These are phyloP conservation scores for Trametes sp. DNA, from an alignment of 1,284 basidiomycete genomes.

Conservation along the genomic window DNA sequence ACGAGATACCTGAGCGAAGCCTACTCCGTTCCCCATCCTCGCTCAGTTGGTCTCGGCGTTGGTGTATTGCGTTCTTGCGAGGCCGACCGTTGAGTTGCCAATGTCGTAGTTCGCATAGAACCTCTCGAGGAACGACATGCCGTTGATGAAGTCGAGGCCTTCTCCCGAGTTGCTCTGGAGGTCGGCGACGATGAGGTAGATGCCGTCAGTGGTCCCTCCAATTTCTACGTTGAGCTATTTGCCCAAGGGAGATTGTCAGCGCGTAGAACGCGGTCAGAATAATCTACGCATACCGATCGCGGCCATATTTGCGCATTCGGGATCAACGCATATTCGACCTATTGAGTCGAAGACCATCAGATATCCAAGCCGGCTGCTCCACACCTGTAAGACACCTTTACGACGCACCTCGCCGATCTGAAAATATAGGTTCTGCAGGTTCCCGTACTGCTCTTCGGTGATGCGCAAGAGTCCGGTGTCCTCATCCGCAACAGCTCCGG, in stretches of 20 bases:
- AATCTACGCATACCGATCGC: slow-evolving; percentile 22
- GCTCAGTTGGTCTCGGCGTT: slow-evolving; percentile 45
- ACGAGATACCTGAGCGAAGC: no score
- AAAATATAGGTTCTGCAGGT: slow-evolving; percentile 63
- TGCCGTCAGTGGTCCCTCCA: slow-evolving; percentile 33
- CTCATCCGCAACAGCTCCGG: slow-evolving; percentile 55
- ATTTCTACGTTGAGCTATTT: slow-evolving; percentile 40
- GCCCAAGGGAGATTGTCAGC: not conserved
- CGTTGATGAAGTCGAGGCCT: slow-evolving; percentile 45
- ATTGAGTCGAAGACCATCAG: not conserved
- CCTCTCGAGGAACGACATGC: slow-evolving; percentile 53
- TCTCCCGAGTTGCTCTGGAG: slow-evolving; percentile 28
- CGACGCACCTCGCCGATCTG: slow-evolving; percentile 44
- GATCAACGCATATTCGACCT: slow-evolving; percentile 28
- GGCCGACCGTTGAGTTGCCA: slow-evolving; percentile 51
- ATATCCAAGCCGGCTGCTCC: no score
- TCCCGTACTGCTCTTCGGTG: slow-evolving; percentile 55
- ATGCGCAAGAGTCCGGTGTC: slow-evolving; percentile 62
- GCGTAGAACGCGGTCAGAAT: slow-evolving; percentile 27
- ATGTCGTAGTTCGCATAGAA: slow-evolving; percentile 73
- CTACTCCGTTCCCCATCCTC: no score
- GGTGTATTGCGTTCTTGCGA: slow-evolving; percentile 52
- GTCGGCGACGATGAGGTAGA: slow-evolving; percentile 42
- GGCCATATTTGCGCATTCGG: slow-evolving; percentile 37
- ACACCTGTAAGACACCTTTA: no score